A percentile compares a stretch with the other conserved stretches of the same genome.
phyloP scores from a whole-genome alignment of 2,329 filamentous ascomycete genomes.

The Ceratocystis huliohia region DNA sequence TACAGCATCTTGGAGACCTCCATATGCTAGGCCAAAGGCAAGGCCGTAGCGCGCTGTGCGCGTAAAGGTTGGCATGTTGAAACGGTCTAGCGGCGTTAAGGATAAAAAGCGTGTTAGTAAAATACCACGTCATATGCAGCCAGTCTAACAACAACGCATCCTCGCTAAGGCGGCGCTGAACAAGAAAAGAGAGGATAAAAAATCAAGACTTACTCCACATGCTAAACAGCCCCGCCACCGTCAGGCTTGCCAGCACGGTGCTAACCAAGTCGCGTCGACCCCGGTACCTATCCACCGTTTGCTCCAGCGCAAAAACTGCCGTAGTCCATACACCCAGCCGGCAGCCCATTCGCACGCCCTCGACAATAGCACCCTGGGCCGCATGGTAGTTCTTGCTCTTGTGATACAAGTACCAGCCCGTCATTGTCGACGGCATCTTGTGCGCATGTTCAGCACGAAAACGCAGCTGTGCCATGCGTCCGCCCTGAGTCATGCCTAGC shows the following conservation, averaged over 20 bases:
- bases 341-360: constrained; percentile 62
- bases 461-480: constrained; percentile 59
- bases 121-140: background rate
- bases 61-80: constrained; percentile 63
- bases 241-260: constrained; percentile 69
- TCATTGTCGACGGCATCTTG: constrained; percentile 67
- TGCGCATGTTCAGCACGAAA: constrained; percentile 96
- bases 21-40: constrained; percentile 65
- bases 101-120: background rate
- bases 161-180: background rate
- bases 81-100: constrained; percentile 45
- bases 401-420: constrained; percentile 97
- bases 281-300: constrained; percentile 64
- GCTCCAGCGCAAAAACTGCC: constrained; percentile 70
- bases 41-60: constrained; percentile 71
- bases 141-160: background rate
- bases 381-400: constrained; percentile 93
- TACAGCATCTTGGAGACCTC: constrained; percentile 64
- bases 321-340: constrained; percentile 60
- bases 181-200: background rate
- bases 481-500: constrained; percentile 60
- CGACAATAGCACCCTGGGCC: constrained; percentile 61
- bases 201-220: constrained; percentile 54
- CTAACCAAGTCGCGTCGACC: constrained; percentile 63
- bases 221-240: constrained; percentile 77